Evolutionary conservation across 768 basidiomycete species (phyloP).

Genomic region (Russula sp.): DNA sequence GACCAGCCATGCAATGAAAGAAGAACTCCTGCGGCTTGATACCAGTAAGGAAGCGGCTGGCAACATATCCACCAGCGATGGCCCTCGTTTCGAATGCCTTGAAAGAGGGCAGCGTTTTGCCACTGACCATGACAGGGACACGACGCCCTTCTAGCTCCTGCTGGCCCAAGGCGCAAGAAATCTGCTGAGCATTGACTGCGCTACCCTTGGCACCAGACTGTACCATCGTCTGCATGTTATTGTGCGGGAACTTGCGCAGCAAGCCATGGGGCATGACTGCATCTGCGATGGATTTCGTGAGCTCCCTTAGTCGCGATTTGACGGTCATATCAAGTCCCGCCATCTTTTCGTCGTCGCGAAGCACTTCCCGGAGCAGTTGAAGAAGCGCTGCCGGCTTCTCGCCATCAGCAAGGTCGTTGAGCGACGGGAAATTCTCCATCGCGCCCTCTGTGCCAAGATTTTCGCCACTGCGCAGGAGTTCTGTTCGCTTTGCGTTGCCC

Average conservation of each 20-base stretch:
- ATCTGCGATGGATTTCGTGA: constrained; percentile 88
- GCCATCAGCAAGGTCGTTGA: constrained; percentile 42
- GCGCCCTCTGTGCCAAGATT: constrained; percentile 82
- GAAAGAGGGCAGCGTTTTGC: constrained; percentile 97
- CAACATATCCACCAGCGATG: constrained; percentile 96
- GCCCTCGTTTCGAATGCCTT: constrained; percentile 96
- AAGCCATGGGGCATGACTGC: constrained; percentile 81
- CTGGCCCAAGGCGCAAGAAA: constrained; percentile 96
- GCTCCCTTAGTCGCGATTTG: constrained; percentile 76
- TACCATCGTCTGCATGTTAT: constrained; percentile 99
- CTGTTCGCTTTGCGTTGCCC: constrained; percentile 64
- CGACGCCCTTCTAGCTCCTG: constrained; percentile 98
- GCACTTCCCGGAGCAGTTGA: constrained; percentile 78
- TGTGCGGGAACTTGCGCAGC: constrained; percentile 90
- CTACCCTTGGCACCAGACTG: constrained; percentile 97
- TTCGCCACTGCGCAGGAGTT: constrained; percentile 60
- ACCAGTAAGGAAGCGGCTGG: constrained; percentile 97
- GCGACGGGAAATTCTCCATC: constrained; percentile 83
- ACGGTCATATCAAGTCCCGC: constrained; percentile 92
- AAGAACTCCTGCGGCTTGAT: constrained; percentile 99
- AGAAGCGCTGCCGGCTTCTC: constrained; percentile 56
- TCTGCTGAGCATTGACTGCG: constrained; percentile 94
- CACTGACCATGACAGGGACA: constrained; percentile 98
- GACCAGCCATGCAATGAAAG: constrained; percentile 99
- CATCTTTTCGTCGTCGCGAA: constrained; percentile 96